These are phyloP conservation scores for Amanita polypyramis DNA, from an alignment of 768 basidiomycete species.

Conservation along the genomic window DNA sequence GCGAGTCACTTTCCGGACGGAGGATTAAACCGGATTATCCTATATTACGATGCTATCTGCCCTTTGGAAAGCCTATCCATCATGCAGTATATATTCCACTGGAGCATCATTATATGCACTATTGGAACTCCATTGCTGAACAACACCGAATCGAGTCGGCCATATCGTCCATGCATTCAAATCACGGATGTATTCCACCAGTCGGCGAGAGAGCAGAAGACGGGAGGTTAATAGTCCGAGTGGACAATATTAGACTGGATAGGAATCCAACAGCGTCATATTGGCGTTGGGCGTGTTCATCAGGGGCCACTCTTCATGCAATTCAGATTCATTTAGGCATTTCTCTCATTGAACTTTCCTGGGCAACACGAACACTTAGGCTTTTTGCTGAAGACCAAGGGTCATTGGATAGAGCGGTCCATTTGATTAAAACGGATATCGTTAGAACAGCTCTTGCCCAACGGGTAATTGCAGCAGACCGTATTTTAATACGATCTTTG, in stretches of 20 bases:
- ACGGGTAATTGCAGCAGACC: not conserved
- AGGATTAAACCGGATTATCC: slow-evolving; percentile 1
- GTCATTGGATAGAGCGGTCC: not conserved
- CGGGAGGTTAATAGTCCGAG: not conserved
- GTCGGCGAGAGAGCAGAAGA: not conserved
- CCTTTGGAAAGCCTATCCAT: not conserved
- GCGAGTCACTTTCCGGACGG: not conserved
- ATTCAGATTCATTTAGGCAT: not conserved
- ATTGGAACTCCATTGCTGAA: slow-evolving; percentile 1
- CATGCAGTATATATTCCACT: slow-evolving; percentile 3
- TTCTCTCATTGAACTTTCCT: slow-evolving; percentile 1
- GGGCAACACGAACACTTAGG: slow-evolving; percentile 2
- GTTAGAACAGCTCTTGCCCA: not conserved
- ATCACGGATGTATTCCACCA: not conserved
- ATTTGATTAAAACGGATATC: not conserved
- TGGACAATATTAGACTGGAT: not conserved
- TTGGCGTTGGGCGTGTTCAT: slow-evolving; percentile 6
- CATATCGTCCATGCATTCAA: slow-evolving; percentile 1
- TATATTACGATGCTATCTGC: slow-evolving; percentile 1
- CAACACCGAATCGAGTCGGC: not conserved
- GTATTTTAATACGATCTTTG: slow-evolving; percentile 1
- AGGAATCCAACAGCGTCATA: not conserved
- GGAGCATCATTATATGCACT: not conserved
- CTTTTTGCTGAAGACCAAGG: slow-evolving; percentile 2
- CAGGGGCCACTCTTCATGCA: not conserved